Evolutionary conservation across 208 protist genomes (phyloP).

Genomic region (Trichomonas gallinae): DNA sequence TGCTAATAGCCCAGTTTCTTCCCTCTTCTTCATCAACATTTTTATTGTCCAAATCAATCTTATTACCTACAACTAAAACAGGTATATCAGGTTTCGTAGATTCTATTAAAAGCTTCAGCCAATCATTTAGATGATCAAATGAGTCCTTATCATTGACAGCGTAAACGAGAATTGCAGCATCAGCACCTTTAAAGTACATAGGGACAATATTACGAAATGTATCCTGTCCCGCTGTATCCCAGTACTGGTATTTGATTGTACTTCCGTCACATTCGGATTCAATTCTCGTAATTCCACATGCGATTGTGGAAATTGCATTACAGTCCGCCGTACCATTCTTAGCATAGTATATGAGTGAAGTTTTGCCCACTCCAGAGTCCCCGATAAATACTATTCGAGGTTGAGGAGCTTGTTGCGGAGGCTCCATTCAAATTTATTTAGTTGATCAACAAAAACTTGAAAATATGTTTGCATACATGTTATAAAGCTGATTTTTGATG

Average conservation of each 20-base stretch:
- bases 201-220: conserved; percentile 28
- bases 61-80: conserved; percentile 33
- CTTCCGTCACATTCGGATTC: conserved; percentile 27
- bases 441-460: too few relatives aligned
- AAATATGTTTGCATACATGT: too few relatives aligned
- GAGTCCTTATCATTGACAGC: conserved; percentile 31
- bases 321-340: conserved; percentile 25
- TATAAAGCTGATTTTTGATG: too few relatives aligned
- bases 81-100: conserved; percentile 27
- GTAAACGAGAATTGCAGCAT: conserved; percentile 30
- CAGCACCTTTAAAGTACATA: conserved; percentile 33
- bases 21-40: too few relatives aligned
- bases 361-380: conserved; percentile 29
- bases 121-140: conserved; percentile 30
- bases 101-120: conserved; percentile 27
- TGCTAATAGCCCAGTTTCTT: too few relatives aligned
- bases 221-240: conserved; percentile 33
- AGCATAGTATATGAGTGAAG: conserved; percentile 27
- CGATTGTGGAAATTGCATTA: conserved; percentile 30
- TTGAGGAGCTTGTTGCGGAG: too few relatives aligned
- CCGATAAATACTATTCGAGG: conserved; percentile 24
- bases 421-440: too few relatives aligned
- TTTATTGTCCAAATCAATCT: conserved; percentile 16
- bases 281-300: conserved; percentile 26
- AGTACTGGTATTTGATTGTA: conserved; percentile 19